A percentile compares a stretch with the other conserved stretches of the same genome.
phyloP scores from a whole-genome alignment of 2,329 filamentous ascomycete species.

The Dactylonectria macrodidyma region DNA sequence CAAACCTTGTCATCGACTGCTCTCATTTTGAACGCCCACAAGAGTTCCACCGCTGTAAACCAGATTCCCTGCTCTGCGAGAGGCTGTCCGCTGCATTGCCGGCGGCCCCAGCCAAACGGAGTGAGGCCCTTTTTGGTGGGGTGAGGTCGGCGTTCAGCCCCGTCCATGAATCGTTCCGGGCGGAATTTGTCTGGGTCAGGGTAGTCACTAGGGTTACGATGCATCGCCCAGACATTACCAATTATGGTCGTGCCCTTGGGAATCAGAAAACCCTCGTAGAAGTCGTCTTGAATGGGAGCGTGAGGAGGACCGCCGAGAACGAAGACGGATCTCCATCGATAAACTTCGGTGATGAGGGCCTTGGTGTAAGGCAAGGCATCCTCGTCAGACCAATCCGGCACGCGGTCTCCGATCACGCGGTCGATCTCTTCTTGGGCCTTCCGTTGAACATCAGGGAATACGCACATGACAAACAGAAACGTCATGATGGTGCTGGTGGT shows the following conservation, averaged over 20 bases:
- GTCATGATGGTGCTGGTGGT: conserved; percentile 23
- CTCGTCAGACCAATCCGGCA: not conserved
- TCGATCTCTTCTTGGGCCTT: conserved; percentile 4
- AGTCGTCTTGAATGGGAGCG: not conserved
- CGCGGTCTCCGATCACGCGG: not conserved
- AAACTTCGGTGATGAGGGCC: not conserved
- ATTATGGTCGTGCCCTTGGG: conserved; percentile 2
- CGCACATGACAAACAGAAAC: conserved; percentile 25
- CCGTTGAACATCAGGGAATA: conserved; percentile 16
- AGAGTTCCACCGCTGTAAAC: not conserved
- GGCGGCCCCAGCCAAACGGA: conserved; percentile 14
- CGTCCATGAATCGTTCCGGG: not conserved
- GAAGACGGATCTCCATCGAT: not conserved
- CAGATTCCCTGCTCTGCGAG: conserved; percentile 10
- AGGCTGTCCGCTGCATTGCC: conserved; percentile 12
- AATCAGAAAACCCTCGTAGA: not conserved
- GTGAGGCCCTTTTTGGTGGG: conserved; percentile 4
- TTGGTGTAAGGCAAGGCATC: not conserved
- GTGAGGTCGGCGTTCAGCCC: not conserved
- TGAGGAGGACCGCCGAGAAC: not conserved
- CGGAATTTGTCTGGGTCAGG: not conserved
- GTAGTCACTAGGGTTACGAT: not conserved
- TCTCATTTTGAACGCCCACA: conserved; percentile 9
- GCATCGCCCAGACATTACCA: not conserved
- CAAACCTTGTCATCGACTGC: conserved; percentile 9